Conservation (phyloP, 2,329 filamentous ascomycete species). For the Cercospora zeina region DNA sequence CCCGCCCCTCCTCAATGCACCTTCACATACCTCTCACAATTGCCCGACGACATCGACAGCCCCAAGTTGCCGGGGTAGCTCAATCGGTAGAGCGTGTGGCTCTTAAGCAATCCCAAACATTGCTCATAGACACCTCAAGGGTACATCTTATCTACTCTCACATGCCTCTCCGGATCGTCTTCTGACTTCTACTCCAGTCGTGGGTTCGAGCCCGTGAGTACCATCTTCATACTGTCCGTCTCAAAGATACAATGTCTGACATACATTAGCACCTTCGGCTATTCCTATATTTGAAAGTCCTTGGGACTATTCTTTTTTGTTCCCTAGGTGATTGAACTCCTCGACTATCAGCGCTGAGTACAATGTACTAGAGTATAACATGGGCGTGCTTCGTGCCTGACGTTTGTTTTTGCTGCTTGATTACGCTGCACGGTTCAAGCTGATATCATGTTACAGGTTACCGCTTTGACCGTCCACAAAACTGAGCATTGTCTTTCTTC, state of each 20-base stretch:
- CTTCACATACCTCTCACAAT: not conserved
- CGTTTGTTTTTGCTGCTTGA: not conserved
- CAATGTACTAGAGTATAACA: no score
- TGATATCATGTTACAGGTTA: not conserved
- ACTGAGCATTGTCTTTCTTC: not conserved
- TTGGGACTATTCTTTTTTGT: slow-evolving; percentile 9
- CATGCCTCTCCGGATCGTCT: not conserved
- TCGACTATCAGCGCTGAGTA: not conserved
- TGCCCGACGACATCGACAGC: not conserved
- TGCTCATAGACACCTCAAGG: slow-evolving; percentile 12
- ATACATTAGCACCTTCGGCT: slow-evolving; percentile 14
- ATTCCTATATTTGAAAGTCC: slow-evolving; percentile 13
- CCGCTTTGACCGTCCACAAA: not conserved
- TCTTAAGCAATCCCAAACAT: slow-evolving; percentile 23
- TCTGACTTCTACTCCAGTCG: slow-evolving; percentile 10
- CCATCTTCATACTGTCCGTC: not conserved
- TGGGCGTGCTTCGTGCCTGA: not conserved
- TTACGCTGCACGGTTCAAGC: not conserved
- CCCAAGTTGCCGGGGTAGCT: slow-evolving; percentile 49
- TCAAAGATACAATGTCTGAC: slow-evolving; percentile 9
- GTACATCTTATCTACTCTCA: not conserved
- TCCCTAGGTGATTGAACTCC: no score
- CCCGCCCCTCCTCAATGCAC: not conserved
- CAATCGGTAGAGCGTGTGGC: slow-evolving; percentile 53
- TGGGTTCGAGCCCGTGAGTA: slow-evolving; percentile 16